Evolutionary conservation across 352 stramenopile species (phyloP).

Genomic region (Pythium vanterpoolii): DNA sequence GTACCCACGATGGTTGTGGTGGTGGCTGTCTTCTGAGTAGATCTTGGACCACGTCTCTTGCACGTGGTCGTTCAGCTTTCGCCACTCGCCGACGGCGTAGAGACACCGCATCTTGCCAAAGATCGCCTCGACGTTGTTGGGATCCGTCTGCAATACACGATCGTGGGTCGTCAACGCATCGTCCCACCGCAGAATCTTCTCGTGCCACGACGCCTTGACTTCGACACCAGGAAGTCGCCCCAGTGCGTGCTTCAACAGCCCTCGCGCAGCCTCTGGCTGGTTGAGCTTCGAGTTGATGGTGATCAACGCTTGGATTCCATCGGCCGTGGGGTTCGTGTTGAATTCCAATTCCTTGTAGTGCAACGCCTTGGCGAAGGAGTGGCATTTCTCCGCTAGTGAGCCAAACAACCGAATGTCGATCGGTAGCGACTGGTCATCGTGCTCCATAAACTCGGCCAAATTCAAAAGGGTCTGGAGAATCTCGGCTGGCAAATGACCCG

Average conservation of each 20-base stretch:
- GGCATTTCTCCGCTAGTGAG: slow-evolving; percentile 96
- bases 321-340: slow-evolving; percentile 83
- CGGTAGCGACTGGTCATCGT: slow-evolving; percentile 95
- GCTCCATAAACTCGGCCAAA: slow-evolving; percentile 99
- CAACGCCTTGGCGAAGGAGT: slow-evolving; percentile 98
- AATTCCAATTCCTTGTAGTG: slow-evolving; percentile 99
- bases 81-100: slow-evolving; percentile 97
- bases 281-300: slow-evolving; percentile 98
- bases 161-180: slow-evolving; percentile 96
- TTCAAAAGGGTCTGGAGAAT: slow-evolving; percentile 98
- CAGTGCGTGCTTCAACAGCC: slow-evolving; percentile 94
- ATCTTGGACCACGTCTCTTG: slow-evolving; percentile 84
- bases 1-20: slow-evolving; percentile 21
- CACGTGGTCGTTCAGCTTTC: slow-evolving; percentile 93
- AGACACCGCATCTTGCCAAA: slow-evolving; percentile 99
- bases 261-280: slow-evolving; percentile 96
- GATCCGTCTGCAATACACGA: slow-evolving; percentile 55
- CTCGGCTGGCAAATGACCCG: slow-evolving; percentile 92
- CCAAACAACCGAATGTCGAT: slow-evolving; percentile 97
- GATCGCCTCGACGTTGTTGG: slow-evolving; percentile 93
- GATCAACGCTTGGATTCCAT: slow-evolving; percentile 98
- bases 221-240: slow-evolving; percentile 72
- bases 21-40: slow-evolving; percentile 45
- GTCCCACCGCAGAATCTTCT: slow-evolving; percentile 98
- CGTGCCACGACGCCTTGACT: slow-evolving; percentile 96